phyloP scores from a whole-genome alignment of 768 basidiomycete species.

The Trametes maxima region DNA sequence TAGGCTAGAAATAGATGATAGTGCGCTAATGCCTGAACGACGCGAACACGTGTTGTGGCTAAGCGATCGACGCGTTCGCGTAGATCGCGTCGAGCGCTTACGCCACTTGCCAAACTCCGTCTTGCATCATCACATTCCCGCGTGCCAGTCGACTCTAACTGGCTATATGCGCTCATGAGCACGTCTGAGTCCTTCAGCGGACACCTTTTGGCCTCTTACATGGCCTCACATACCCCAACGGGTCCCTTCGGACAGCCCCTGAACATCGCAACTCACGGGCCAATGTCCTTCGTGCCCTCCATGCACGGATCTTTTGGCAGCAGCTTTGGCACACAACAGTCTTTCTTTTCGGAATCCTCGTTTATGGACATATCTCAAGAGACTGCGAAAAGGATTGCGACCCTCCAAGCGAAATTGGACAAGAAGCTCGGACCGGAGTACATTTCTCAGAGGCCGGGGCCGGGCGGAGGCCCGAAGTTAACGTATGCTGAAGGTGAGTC shows the following conservation, averaged over 20 bases:
- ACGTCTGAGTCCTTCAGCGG: conserved; percentile 57
- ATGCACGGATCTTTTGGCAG: conserved; percentile 53
- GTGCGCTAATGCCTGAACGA: too few relatives aligned
- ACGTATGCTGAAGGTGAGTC: conserved; percentile 98
- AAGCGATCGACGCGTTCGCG: conserved; percentile 14
- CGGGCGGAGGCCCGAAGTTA: conserved; percentile 82
- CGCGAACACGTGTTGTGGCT: conserved; percentile 4
- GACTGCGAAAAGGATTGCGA: conserved; percentile 65
- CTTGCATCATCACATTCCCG: neutral
- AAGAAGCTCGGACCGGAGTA: conserved; percentile 94
- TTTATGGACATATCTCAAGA: conserved; percentile 57
- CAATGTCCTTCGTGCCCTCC: conserved; percentile 61
- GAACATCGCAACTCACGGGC: conserved; percentile 48
- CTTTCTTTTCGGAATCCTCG: conserved; percentile 23
- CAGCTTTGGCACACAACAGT: conserved; percentile 32
- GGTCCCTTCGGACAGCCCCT: conserved; percentile 34
- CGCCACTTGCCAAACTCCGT: neutral
- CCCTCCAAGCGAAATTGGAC: conserved; percentile 79
- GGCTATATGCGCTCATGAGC: conserved; percentile 14
- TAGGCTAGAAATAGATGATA: too few relatives aligned
- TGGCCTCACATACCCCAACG: conserved; percentile 20
- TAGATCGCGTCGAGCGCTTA: conserved; percentile 9
- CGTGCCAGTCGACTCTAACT: neutral
- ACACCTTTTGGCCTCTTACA: conserved; percentile 55
- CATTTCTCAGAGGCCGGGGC: conserved; percentile 86